These are phyloP conservation scores for Chaetomium olivaceum DNA, from an alignment of 2,329 filamentous ascomycete genomes.

Conservation along the genomic window DNA sequence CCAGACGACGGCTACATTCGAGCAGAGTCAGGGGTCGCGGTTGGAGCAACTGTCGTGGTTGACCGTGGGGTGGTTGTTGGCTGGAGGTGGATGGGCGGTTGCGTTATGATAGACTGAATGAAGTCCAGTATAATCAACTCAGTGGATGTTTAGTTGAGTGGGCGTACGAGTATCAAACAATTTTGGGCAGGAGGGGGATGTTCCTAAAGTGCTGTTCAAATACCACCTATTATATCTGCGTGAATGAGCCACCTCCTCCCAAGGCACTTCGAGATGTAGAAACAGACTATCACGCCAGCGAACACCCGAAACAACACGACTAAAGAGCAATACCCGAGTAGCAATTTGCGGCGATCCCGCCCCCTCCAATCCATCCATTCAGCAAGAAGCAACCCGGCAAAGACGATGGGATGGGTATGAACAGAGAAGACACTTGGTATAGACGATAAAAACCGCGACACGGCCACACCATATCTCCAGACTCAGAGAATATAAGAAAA, in stretches of 20 bases:
- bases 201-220: background rate
- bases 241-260: background rate
- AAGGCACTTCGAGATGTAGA: background rate
- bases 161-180: background rate
- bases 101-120: background rate
- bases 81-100: slow-evolving; percentile 1
- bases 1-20: slow-evolving; percentile 47
- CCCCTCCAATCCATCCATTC: background rate
- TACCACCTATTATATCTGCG: background rate
- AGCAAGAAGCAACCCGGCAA: background rate
- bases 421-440: background rate
- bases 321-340: background rate
- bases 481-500: background rate
- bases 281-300: background rate
- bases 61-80: background rate
- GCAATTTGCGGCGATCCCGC: background rate
- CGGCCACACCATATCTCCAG: background rate
- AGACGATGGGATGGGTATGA: slow-evolving; percentile 5
- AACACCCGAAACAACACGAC: background rate
- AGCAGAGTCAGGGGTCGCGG: slow-evolving; percentile 8
- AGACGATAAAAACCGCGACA: background rate
- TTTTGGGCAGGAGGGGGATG: background rate
- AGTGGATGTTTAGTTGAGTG: too few relatives aligned
- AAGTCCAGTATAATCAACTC: background rate
- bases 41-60: slow-evolving; percentile 5